Evolutionary conservation across 106 monocot species (phyloP).

Genomic region (Dendrobium officinale): DNA sequence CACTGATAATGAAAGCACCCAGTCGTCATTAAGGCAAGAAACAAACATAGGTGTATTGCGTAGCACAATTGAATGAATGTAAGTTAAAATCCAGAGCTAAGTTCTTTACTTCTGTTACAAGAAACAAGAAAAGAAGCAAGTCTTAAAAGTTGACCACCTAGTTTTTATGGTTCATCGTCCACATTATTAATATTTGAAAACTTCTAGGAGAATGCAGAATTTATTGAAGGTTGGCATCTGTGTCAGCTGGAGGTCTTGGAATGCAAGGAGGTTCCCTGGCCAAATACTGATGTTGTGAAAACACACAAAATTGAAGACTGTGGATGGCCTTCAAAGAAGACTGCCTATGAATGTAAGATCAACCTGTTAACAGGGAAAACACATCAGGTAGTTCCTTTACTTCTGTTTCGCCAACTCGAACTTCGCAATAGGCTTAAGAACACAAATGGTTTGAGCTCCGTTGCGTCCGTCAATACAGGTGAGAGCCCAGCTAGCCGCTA

Average conservation of each 20-base stretch:
- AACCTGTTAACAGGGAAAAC: slow-evolving; percentile 96
- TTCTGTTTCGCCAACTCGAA: not conserved
- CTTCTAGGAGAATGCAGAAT: slow-evolving; percentile 30
- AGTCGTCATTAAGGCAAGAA: too few relatives aligned
- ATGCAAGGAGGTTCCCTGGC: slow-evolving; percentile 88
- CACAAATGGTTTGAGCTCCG: too few relatives aligned
- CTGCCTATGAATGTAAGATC: slow-evolving; percentile 89
- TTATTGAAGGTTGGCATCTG: slow-evolving; percentile 77
- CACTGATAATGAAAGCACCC: not conserved
- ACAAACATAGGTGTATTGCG: not conserved
- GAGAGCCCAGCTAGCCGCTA: slow-evolving; percentile 80
- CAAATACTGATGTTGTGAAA: slow-evolving; percentile 42
- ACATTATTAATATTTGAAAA: not conserved
- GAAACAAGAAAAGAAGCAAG: not conserved
- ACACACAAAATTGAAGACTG: slow-evolving; percentile 58
- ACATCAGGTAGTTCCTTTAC: slow-evolving; percentile 66
- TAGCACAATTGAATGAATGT: not conserved
- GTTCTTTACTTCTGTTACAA: not conserved
- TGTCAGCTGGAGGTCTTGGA: slow-evolving; percentile 88
- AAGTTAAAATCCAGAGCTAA: not conserved
- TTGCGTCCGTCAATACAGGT: slow-evolving; percentile 31
- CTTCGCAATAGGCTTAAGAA: too few relatives aligned
- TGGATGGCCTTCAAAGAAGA: slow-evolving; percentile 63
- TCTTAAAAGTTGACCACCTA: not conserved
- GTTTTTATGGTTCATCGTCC: not conserved